Evolutionary conservation across 805 yeast species (phyloP), one percentile per base, ranked within the genome.

Genomic region (Yarrowia sp.): DNA sequence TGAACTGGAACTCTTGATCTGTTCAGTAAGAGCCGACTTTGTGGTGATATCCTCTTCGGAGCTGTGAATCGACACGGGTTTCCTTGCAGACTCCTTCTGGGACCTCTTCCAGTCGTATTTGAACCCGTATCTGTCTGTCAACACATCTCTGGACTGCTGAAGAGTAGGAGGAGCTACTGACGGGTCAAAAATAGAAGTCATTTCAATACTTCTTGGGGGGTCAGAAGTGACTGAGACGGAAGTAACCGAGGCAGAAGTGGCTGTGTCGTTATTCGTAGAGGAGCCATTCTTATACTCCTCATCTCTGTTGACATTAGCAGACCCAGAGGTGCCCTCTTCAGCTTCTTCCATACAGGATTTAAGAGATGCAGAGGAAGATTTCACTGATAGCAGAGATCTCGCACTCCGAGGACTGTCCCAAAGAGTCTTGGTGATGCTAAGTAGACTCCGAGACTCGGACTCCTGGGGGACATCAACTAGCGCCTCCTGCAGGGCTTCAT

Each of bases 401-500:
- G 63, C 46, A 17, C 63, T 55, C 13, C 38, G 15, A 7, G 63
- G 63, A 55, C 30, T 55, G 13, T 55, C 63, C 63, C 63, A 55
- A 3, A 55, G n/a, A 9, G 63, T 42, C 47, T 30, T 55, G 2
- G 63, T 55, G 24, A 55, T 55, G 12, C 63, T 40, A 12, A 55
- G n/a, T 10, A 55, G 24, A 10, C 63, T 55, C 30, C 63, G 0
- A 0, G 63, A 40, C 13, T 55, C 63, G 0, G 63, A 30, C 5
- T 40, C 63, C n/a, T 42, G 50, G 2, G 64, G 64, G 7, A 40
- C 49, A 17, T 58, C 64, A 13, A 69, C 68, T 9, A 73, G 64
- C 8, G 75, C 75, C 43, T 73, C 75, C 24, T 55, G 58, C 38
- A 73, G 67, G 15, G 70, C 70, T 64, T 72, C 74, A 36, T 72